Evolutionary conservation across 192 early-diverging fungal genomes (phyloP).

Genomic region (Globomyces pollinis-pini): DNA sequence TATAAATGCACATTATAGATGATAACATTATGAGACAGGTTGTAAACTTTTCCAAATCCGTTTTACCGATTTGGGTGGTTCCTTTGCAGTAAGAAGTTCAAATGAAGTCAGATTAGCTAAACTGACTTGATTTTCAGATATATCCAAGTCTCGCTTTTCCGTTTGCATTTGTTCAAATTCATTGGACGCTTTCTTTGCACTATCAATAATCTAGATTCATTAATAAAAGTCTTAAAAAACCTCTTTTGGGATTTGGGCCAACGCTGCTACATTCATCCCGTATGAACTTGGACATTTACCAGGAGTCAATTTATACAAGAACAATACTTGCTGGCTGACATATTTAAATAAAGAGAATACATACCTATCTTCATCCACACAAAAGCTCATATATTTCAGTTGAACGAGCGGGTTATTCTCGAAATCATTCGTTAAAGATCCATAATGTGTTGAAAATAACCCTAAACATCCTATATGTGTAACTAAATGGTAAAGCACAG

Average conservation of each 20-base stretch:
- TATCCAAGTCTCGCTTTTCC: neutral
- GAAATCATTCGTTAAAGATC: slow-evolving; percentile 82
- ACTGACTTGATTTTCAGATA: neutral
- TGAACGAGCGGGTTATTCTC: slow-evolving; percentile 62
- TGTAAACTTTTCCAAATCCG: slow-evolving; percentile 1
- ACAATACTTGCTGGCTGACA: slow-evolving; percentile 80
- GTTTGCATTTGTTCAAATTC: slow-evolving; percentile 61
- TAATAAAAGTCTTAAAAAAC: too few relatives aligned
- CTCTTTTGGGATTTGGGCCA: slow-evolving; percentile 90
- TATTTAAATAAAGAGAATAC: too few relatives aligned
- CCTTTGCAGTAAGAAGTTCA: neutral
- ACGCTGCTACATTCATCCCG: slow-evolving; percentile 97
- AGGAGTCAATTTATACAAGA: slow-evolving; percentile 80
- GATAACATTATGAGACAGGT: too few relatives aligned
- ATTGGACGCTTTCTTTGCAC: slow-evolving; percentile 63
- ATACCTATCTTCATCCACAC: slow-evolving; percentile 62
- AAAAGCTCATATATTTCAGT: slow-evolving; percentile 76
- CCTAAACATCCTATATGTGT: slow-evolving; percentile 78
- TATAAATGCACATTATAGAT: too few relatives aligned
- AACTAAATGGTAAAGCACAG: slow-evolving; percentile 78
- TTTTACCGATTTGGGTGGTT: neutral
- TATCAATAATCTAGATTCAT: slow-evolving; percentile 45
- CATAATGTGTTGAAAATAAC: slow-evolving; percentile 95
- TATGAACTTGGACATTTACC: slow-evolving; percentile 90
- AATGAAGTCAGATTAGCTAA: neutral